These are phyloP conservation scores for Brassica cretica DNA, from an alignment of 345 rosid genomes.

Conservation along the genomic window DNA sequence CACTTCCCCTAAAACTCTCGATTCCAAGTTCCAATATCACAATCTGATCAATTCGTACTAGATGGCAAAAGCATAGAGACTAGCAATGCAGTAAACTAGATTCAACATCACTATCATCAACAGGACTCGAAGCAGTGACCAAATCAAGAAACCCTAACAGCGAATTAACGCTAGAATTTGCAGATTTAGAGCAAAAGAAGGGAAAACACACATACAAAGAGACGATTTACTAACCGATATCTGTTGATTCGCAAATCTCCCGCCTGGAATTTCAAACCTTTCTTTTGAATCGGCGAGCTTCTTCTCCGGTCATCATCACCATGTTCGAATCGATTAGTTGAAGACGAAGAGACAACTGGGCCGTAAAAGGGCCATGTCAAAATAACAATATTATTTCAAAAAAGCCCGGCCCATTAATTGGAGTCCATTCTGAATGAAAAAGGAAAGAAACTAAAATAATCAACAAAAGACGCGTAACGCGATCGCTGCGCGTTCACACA, in stretches of 20 bases:
- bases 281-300: background rate
- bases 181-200: background rate
- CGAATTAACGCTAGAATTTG: background rate
- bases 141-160: slow-evolving; percentile 12
- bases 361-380: background rate
- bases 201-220: background rate
- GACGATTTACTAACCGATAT: background rate
- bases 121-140: background rate
- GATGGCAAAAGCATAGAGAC: background rate
- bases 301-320: background rate
- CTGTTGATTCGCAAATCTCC: slow-evolving; percentile 12
- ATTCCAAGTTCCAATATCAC: slow-evolving; percentile 10
- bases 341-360: slow-evolving; percentile 18
- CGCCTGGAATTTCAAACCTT: slow-evolving; percentile 26
- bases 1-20: background rate
- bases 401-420: background rate
- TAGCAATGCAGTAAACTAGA: background rate
- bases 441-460: background rate
- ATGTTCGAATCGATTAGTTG: background rate
- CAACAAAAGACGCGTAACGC: slow-evolving; percentile 26
- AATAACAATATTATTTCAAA: background rate
- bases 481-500: slow-evolving; percentile 24
- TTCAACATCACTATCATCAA: background rate
- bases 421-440: background rate
- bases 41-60: slow-evolving; percentile 9